Evolutionary conservation across 257 asterid genomes (phyloP).

Genomic region (Buddleja alternifolia): DNA sequence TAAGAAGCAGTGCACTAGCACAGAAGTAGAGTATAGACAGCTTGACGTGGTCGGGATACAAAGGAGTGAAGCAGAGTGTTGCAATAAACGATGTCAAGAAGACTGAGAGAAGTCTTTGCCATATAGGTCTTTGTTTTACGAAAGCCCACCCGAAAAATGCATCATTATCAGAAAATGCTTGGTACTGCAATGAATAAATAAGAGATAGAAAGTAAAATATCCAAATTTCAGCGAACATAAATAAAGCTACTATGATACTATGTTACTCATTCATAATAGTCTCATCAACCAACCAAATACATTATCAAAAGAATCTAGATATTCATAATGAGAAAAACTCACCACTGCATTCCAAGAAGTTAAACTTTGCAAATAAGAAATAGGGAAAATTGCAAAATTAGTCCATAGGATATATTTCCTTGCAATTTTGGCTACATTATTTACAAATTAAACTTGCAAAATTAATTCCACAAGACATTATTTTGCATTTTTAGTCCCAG

Average conservation of each 20-base stretch:
- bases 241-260: not conserved
- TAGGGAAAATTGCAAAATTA: too few species aligned
- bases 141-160: conserved; percentile 79
- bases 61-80: conserved; percentile 77
- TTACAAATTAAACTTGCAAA: too few species aligned
- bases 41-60: conserved; percentile 73
- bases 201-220: conserved; percentile 3
- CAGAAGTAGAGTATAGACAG: conserved; percentile 68
- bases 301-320: too few species aligned
- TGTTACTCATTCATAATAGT: too few species aligned
- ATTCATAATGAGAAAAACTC: too few species aligned
- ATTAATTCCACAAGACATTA: too few species aligned
- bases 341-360: too few species aligned
- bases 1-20: conserved; percentile 67
- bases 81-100: conserved; percentile 59
- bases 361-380: too few species aligned
- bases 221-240: conserved; percentile 14
- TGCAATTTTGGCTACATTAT: too few species aligned
- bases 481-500: too few species aligned
- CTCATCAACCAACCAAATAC: too few species aligned
- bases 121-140: conserved; percentile 59
- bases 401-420: too few species aligned
- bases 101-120: conserved; percentile 86
- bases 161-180: conserved; percentile 65
- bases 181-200: conserved; percentile 55